A percentile compares a stretch with the other conserved stretches of the same genome.
Evolutionary conservation across 2,329 filamentous ascomycete species (phyloP).

Genomic region (Arachnomyces sp.): DNA sequence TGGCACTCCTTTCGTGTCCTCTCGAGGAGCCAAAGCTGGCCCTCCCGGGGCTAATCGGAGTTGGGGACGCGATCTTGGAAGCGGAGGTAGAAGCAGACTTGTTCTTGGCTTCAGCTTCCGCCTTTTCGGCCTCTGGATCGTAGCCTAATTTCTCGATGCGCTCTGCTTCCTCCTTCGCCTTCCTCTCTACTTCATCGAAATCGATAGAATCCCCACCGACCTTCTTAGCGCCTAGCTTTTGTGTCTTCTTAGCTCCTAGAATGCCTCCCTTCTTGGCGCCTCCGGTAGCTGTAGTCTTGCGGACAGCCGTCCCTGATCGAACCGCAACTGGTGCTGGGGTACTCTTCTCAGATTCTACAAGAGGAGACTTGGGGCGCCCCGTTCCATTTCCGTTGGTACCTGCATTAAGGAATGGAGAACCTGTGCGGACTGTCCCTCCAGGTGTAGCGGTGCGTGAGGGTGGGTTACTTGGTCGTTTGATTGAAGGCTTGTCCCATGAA

Average conservation of each 20-base stretch:
- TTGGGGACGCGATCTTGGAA: constrained; percentile 62
- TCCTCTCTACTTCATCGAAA: constrained; percentile 95
- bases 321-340: constrained; percentile 55
- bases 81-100: constrained; percentile 39
- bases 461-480: constrained; percentile 92
- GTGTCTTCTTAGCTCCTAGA: constrained; percentile 72
- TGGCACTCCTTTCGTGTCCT: constrained; percentile 49
- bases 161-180: constrained; percentile 94
- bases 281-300: constrained; percentile 58
- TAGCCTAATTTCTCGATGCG: constrained; percentile 93
- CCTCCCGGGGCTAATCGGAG: constrained; percentile 60
- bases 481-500: constrained; percentile 95
- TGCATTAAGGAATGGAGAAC: constrained; percentile 82
- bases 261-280: constrained; percentile 75
- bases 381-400: constrained; percentile 57
- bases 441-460: constrained; percentile 84
- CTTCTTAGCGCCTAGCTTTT: constrained; percentile 90
- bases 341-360: constrained; percentile 49
- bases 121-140: constrained; percentile 78
- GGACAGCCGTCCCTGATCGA: constrained; percentile 68
- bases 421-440: constrained; percentile 66
- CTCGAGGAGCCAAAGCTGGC: constrained; percentile 54
- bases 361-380: constrained; percentile 74
- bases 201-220: constrained; percentile 70
- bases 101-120: constrained; percentile 29